These are phyloP conservation scores for Penicillium longicatenatum DNA, from an alignment of 495 filamentous ascomycete genomes.

Conservation along the genomic window DNA sequence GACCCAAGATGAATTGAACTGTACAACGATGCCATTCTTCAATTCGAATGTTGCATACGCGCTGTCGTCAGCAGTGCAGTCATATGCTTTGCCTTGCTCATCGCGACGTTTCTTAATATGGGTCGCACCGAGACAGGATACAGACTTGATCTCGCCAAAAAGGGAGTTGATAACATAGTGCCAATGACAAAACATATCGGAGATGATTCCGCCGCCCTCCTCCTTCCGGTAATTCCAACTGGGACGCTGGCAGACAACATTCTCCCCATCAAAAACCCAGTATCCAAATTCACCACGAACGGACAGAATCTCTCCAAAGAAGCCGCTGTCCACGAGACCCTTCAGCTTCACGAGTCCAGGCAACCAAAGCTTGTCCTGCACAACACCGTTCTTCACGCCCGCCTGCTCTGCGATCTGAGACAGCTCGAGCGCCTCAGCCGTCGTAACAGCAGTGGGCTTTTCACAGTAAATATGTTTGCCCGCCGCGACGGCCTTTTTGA, in stretches of 20 bases:
- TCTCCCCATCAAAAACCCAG: neutral
- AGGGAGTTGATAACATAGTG: conserved; percentile 1
- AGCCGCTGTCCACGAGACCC: neutral
- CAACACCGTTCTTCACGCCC: neutral
- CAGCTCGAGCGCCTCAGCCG: neutral
- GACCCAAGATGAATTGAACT: neutral
- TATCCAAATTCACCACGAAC: neutral
- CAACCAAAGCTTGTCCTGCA: conserved; percentile 1
- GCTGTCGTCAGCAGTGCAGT: conserved; percentile 1
- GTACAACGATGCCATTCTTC: neutral
- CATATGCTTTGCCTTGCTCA: neutral
- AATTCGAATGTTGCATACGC: neutral
- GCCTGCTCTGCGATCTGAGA: neutral
- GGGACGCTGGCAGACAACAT: neutral
- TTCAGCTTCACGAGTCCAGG: conserved; percentile 3
- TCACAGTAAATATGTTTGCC: conserved; percentile 3
- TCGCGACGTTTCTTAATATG: conserved; percentile 1
- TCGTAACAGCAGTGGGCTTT: neutral
- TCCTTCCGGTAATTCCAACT: conserved; percentile 3
- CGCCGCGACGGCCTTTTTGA: neutral
- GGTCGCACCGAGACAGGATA: neutral
- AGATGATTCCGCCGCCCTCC: neutral
- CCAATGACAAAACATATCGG: conserved; percentile 5
- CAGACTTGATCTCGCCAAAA: conserved; percentile 1
- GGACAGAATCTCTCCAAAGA: neutral